A percentile compares a stretch with the other conserved stretches of the same genome.
Conservation (phyloP, 352 stramenopile genomes). For the Phytophthora agathidicida region DNA sequence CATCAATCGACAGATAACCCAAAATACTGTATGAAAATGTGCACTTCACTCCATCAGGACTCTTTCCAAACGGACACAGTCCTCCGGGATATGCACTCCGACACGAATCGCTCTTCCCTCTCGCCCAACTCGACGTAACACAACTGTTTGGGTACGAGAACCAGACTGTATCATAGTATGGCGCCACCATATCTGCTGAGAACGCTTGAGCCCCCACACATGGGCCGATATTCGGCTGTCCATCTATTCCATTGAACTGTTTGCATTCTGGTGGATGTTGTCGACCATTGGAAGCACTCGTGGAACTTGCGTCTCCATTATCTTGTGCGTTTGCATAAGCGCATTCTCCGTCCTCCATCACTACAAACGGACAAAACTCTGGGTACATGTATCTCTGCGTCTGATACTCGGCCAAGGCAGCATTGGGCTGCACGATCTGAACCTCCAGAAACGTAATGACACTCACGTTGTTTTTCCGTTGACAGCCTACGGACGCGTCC, state of each 20-base stretch:
- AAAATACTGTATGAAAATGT: constrained; percentile 67
- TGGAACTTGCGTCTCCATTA: constrained; percentile 29
- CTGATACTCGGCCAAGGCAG: constrained; percentile 70
- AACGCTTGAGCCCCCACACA: constrained; percentile 69
- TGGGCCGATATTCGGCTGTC: constrained; percentile 55
- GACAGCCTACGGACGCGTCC: constrained; percentile 28
- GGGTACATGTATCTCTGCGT: constrained; percentile 60
- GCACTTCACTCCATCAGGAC: constrained; percentile 59
- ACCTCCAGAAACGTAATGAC: constrained; percentile 72
- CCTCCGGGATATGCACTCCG: constrained; percentile 43
- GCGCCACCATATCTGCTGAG: constrained; percentile 56
- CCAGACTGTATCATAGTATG: constrained; percentile 73
- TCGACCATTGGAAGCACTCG: constrained; percentile 6
- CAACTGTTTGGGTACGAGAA: constrained; percentile 78
- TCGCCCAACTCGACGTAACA: constrained; percentile 53
- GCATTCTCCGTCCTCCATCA: constrained; percentile 65
- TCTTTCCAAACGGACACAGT: constrained; percentile 56
- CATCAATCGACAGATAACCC: constrained; percentile 64
- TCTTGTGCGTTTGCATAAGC: constrained; percentile 34
- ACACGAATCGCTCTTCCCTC: constrained; percentile 53
- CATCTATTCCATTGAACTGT: constrained; percentile 66
- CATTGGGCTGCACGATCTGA: constrained; percentile 60
- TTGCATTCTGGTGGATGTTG: constrained; percentile 55
- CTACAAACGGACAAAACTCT: constrained; percentile 75
- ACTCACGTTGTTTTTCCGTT: constrained; percentile 63